Percentiles rank a stretch among this genome's conserved stretches.
These are phyloP conservation scores for Hyaloscypha finlandica DNA, from an alignment of 495 filamentous ascomycete genomes.

Conservation along the genomic window DNA sequence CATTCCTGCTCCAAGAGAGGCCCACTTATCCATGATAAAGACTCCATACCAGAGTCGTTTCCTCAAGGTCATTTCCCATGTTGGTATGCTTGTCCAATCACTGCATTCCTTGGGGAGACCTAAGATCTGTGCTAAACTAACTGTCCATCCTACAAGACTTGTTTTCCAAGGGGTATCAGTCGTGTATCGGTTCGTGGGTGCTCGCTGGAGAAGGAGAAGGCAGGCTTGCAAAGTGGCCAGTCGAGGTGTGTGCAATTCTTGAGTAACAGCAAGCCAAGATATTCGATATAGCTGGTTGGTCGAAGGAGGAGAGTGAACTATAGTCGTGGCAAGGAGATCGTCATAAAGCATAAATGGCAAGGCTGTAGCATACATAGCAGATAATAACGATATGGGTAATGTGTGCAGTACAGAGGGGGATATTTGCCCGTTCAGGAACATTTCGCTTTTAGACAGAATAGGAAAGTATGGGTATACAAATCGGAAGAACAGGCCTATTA, in stretches of 20 bases:
- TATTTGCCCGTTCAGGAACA: conserved; percentile 20
- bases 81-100: conserved; percentile 30
- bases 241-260: conserved; percentile 32
- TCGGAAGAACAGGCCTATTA: conserved; percentile 33
- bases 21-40: conserved; percentile 37
- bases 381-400: conserved; percentile 30
- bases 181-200: conserved; percentile 32
- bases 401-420: conserved; percentile 23
- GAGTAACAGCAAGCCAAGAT: conserved; percentile 31
- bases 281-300: conserved; percentile 28
- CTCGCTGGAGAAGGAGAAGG: conserved; percentile 31
- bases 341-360: conserved; percentile 35
- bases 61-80: conserved; percentile 30
- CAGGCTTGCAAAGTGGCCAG: conserved; percentile 33
- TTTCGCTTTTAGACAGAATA: conserved; percentile 30
- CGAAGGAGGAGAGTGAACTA: conserved; percentile 29
- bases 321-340: conserved; percentile 32
- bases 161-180: conserved; percentile 34
- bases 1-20: conserved; percentile 34
- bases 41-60: conserved; percentile 33
- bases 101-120: conserved; percentile 31
- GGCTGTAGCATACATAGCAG: conserved; percentile 33
- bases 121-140: conserved; percentile 31
- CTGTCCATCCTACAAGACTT: conserved; percentile 34
- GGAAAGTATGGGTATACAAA: conserved; percentile 37